Percentiles rank a stretch among this genome's conserved stretches.
phyloP scores from a whole-genome alignment of 768 basidiomycete species.

The Crucibulum laeve region DNA sequence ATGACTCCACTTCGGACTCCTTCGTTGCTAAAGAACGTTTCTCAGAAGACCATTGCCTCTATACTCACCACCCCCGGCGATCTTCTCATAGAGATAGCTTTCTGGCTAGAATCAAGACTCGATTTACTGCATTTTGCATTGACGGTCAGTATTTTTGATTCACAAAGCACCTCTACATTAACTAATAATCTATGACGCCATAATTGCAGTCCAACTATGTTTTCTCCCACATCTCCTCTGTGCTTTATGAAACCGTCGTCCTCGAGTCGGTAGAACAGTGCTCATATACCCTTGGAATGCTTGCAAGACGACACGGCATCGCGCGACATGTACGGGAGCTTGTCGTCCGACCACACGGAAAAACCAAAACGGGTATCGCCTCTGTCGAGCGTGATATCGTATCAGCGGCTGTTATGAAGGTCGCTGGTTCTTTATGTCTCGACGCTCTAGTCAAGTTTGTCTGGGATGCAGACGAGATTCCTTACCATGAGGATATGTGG shows the following conservation, averaged over 20 bases:
- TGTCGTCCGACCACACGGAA: slow-evolving; percentile 37
- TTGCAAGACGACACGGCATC: slow-evolving; percentile 44
- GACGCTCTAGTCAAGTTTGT: slow-evolving; percentile 65
- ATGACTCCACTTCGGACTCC: too few relatives aligned
- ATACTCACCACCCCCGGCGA: slow-evolving; percentile 43
- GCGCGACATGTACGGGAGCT: slow-evolving; percentile 68
- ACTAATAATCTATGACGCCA: neutral
- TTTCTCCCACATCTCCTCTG: slow-evolving; percentile 46
- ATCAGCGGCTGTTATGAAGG: slow-evolving; percentile 46
- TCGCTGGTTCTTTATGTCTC: slow-evolving; percentile 43
- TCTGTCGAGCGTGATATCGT: slow-evolving; percentile 30
- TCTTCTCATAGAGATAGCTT: slow-evolving; percentile 63
- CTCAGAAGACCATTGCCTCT: slow-evolving; percentile 4
- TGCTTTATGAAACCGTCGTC: slow-evolving; percentile 56
- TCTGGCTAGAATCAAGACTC: slow-evolving; percentile 41
- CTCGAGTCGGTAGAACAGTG: slow-evolving; percentile 59
- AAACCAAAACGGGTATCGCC: slow-evolving; percentile 15
- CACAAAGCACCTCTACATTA: neutral
- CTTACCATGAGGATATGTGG: slow-evolving; percentile 75
- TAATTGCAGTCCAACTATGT: slow-evolving; percentile 46
- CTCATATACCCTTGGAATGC: slow-evolving; percentile 60
- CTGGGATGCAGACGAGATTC: slow-evolving; percentile 71
- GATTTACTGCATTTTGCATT: slow-evolving; percentile 63
- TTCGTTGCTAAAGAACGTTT: too few relatives aligned
- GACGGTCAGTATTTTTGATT: slow-evolving; percentile 35